These are phyloP conservation scores for Fomitopsis schrenkii DNA, from an alignment of 1,284 basidiomycete genomes.

Conservation along the genomic window DNA sequence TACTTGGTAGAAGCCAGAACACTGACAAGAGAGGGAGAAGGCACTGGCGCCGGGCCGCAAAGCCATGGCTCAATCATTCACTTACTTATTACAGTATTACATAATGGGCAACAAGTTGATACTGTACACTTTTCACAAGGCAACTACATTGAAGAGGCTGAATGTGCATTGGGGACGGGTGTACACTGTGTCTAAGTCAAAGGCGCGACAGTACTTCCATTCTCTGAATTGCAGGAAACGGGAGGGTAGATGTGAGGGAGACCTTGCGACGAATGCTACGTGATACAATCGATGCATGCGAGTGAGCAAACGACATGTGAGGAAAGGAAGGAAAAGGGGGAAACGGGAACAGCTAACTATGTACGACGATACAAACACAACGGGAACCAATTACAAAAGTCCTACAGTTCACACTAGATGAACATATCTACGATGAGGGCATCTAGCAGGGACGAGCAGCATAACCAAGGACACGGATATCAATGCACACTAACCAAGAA, in stretches of 20 bases:
- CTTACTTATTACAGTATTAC: too few relatives aligned
- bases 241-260: not conserved
- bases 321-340: not conserved
- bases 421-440: slow-evolving; percentile 2
- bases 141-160: too few relatives aligned
- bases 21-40: too few relatives aligned
- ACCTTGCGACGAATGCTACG: slow-evolving; percentile 11
- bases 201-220: not conserved
- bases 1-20: too few relatives aligned
- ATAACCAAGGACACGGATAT: not conserved
- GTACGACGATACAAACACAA: slow-evolving; percentile 3
- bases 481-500: not conserved
- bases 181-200: not conserved
- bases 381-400: slow-evolving; percentile 5
- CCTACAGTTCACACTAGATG: slow-evolving; percentile 5
- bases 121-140: too few relatives aligned
- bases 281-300: slow-evolving; percentile 13
- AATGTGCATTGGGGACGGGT: too few relatives aligned
- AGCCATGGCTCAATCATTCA: too few relatives aligned
- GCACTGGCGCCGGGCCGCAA: too few relatives aligned
- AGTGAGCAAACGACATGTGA: slow-evolving; percentile 2
- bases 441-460: not conserved
- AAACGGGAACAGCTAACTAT: not conserved
- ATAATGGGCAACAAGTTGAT: too few relatives aligned
- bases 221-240: not conserved